Base-by-base conservation (phyloP, 2,329 filamentous ascomycete genomes). In the Ceratocystis ficicola region DNA sequence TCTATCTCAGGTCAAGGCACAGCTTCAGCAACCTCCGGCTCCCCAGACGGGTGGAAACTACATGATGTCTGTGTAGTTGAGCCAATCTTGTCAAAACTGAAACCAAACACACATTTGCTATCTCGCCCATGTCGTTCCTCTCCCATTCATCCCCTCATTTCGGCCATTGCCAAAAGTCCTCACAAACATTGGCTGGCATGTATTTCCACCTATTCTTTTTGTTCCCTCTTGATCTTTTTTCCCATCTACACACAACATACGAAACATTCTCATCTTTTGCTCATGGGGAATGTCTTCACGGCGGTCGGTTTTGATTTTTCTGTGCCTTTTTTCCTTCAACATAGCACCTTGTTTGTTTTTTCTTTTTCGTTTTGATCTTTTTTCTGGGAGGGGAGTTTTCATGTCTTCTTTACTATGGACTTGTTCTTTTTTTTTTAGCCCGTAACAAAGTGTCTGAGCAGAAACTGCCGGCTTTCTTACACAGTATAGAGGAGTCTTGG, bases 31-130 rank as follows among this genome's bases (percentile, higher is more conserved):
- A 41, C 59, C 66, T 12, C 41, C 32, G 30, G 62, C 48, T 17
- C 48, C 36, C 5, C 48, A 67, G n/a, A 25, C 52, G 41, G 63
- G 82, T 71, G 85, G 86, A 74, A 88, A 89, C 72, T 89, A 90
- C 74, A 87, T 92, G 73, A 80, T 92, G 72, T 91, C 88, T 68
- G 78, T 90, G 72, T 90, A 77, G 77, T 36, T 36, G 32, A 8
- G 32, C 10, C 32, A 36, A 10, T 36, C 8, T 10, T 36, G 32
- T 12, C 32, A 12, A 36, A 36, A 12, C 32, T 10, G 2, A 36
- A 36, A 36, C 32, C 32, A 36, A 36, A 32, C 1, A 7, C 3
- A 36, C 32, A 12, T 36, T 36, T 10, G 32, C 8, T 10, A 36
- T 10, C 32, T 12, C 32, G 8, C 32, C 32, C 8, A 36, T 36